These are phyloP conservation scores for Cairneyella variabilis DNA, from an alignment of 495 filamentous ascomycete species.

Conservation along the genomic window DNA sequence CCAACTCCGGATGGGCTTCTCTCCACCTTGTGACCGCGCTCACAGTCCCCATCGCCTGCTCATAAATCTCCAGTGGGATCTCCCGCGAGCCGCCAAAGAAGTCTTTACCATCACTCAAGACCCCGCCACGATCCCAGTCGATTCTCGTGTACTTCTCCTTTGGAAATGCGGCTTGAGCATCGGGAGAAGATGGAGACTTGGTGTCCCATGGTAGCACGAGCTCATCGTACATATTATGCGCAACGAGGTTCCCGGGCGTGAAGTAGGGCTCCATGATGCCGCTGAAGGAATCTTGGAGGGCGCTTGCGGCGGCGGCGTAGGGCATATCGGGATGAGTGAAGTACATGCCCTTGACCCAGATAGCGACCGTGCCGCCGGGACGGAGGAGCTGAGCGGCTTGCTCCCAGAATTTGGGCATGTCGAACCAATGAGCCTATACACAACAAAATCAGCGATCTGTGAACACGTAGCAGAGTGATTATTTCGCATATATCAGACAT, in stretches of 20 bases:
- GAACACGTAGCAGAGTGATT: background rate
- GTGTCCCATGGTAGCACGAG: background rate
- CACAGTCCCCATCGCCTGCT: constrained; percentile 15
- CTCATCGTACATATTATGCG: constrained; percentile 29
- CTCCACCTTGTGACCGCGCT: constrained; percentile 25
- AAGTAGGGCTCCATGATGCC: constrained; percentile 26
- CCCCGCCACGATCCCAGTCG: constrained; percentile 19
- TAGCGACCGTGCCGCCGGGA: constrained; percentile 49
- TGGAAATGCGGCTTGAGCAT: constrained; percentile 35
- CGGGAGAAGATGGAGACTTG: too few species aligned
- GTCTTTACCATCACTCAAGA: constrained; percentile 16
- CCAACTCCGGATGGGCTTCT: constrained; percentile 20
- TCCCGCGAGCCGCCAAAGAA: constrained; percentile 17
- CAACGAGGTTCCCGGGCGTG: constrained; percentile 32
- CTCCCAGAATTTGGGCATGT: constrained; percentile 54
- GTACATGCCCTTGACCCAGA: constrained; percentile 37
- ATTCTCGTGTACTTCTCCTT: constrained; percentile 29
- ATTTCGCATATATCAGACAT: background rate
- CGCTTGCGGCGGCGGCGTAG: constrained; percentile 28
- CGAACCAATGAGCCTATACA: constrained; percentile 56
- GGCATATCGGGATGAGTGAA: constrained; percentile 28
- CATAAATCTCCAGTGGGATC: constrained; percentile 3
- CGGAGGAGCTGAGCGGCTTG: constrained; percentile 47
- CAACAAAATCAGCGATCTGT: background rate
- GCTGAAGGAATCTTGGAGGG: constrained; percentile 28